A percentile compares a stretch with the other conserved stretches of the same genome.
Conservation (phyloP, 2,329 filamentous ascomycete species). For the Ceratocystis ficicola region DNA sequence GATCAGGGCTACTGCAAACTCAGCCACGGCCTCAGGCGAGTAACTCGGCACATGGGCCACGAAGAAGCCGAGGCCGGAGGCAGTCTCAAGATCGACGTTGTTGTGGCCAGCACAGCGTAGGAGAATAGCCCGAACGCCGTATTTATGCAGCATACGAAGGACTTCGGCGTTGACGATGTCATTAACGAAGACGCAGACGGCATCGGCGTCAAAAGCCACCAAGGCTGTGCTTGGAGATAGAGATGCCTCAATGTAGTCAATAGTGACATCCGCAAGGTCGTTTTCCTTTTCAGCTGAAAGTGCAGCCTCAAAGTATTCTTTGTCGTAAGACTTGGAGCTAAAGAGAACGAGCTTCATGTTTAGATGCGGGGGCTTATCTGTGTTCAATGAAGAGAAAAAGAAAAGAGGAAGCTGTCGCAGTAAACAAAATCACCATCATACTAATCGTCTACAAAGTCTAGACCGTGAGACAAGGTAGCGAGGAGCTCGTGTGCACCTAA, state of each 20-base stretch:
- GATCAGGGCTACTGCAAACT: conserved; percentile 55
- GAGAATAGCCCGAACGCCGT: conserved; percentile 46
- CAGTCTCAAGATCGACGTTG: conserved; percentile 49
- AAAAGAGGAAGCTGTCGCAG: not conserved
- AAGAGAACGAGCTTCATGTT: conserved; percentile 50
- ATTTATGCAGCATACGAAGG: conserved; percentile 37
- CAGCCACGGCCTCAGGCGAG: conserved; percentile 56
- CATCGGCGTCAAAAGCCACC: conserved; percentile 41
- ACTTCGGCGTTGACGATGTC: conserved; percentile 43
- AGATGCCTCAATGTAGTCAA: conserved; percentile 47
- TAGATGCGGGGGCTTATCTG: not conserved
- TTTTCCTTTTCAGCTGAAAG: conserved; percentile 28
- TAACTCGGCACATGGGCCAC: conserved; percentile 57
- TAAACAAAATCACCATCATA: too few species aligned
- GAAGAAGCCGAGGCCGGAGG: conserved; percentile 43
- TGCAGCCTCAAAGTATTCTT: conserved; percentile 39
- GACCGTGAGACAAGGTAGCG: too few species aligned
- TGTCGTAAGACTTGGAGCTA: conserved; percentile 53
- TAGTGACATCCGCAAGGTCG: conserved; percentile 32
- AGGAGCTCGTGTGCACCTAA: too few species aligned
- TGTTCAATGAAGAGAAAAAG: not conserved
- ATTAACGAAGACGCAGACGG: conserved; percentile 59
- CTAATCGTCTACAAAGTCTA: too few species aligned
- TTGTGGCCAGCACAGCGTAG: conserved; percentile 59
- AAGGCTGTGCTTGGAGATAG: conserved; percentile 44